Conservation (phyloP, 2,329 filamentous ascomycete genomes). For the Didymella arachidicola region DNA sequence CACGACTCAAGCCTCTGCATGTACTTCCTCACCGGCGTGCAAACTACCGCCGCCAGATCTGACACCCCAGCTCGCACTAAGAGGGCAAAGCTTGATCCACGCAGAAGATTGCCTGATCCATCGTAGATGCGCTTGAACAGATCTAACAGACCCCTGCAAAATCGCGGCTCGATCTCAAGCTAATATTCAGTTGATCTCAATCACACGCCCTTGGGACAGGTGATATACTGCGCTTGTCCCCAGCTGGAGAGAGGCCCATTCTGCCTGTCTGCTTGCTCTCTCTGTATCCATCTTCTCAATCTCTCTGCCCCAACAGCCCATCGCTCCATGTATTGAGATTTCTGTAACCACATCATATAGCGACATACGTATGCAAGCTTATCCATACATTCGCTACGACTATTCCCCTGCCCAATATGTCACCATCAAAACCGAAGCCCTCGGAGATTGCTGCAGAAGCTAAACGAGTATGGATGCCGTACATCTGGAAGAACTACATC, state of each 20-base stretch:
- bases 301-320: not conserved
- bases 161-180: conserved; percentile 39
- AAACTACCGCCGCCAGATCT: conserved; percentile 30
- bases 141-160: conserved; percentile 37
- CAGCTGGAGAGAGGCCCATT: conserved; percentile 22
- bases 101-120: conserved; percentile 40
- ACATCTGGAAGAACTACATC: conserved; percentile 65
- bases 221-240: conserved; percentile 42
- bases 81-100: conserved; percentile 37
- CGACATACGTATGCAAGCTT: conserved; percentile 7
- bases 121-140: conserved; percentile 34
- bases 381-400: conserved; percentile 9
- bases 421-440: conserved; percentile 67
- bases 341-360: conserved; percentile 9
- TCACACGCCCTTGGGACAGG: conserved; percentile 38
- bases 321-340: conserved; percentile 20
- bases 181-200: conserved; percentile 42
- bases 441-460: conserved; percentile 76
- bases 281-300: conserved; percentile 7
- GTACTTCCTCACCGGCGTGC: conserved; percentile 25
- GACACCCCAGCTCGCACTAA: conserved; percentile 34
- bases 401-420: conserved; percentile 54
- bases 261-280: conserved; percentile 15
- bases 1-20: conserved; percentile 39
- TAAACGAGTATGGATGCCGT: conserved; percentile 73